Conservation (phyloP, 352 stramenopile genomes). For the Hyaloperonospora arabidopsidis region DNA sequence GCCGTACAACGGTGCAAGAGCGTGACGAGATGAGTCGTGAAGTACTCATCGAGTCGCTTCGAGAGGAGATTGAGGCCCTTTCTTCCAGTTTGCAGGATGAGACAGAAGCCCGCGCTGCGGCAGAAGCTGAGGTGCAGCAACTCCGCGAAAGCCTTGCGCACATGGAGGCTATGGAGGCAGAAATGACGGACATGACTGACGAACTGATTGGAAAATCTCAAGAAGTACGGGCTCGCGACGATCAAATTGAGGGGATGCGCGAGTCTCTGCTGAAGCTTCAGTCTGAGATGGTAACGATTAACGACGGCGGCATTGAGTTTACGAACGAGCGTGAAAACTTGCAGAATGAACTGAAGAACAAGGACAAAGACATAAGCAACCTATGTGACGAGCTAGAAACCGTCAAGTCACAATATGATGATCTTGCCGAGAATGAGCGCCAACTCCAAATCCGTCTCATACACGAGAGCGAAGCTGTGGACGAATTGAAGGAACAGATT, state of each 20-base stretch:
- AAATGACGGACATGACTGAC: slow-evolving; percentile 72
- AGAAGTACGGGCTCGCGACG: slow-evolving; percentile 51
- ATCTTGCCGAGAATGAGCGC: slow-evolving; percentile 47
- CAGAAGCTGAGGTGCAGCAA: slow-evolving; percentile 54
- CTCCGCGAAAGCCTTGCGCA: slow-evolving; percentile 52
- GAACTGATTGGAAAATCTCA: slow-evolving; percentile 72
- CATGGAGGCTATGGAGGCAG: slow-evolving; percentile 62
- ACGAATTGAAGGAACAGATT: slow-evolving; percentile 42
- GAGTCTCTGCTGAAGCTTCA: slow-evolving; percentile 40
- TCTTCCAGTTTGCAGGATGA: slow-evolving; percentile 57
- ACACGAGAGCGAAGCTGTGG: slow-evolving; percentile 32
- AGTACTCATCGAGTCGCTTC: slow-evolving; percentile 57
- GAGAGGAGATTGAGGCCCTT: slow-evolving; percentile 59
- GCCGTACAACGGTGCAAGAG: slow-evolving; percentile 50
- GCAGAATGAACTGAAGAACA: slow-evolving; percentile 29
- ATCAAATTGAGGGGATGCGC: slow-evolving; percentile 52
- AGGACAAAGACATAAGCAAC: slow-evolving; percentile 23
- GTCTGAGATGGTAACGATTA: slow-evolving; percentile 36
- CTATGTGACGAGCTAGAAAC: slow-evolving; percentile 34
- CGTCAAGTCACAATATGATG: slow-evolving; percentile 41
- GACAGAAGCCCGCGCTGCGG: slow-evolving; percentile 39
- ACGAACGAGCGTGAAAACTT: slow-evolving; percentile 33
- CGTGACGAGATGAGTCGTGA: slow-evolving; percentile 54
- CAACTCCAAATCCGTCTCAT: slow-evolving; percentile 34
- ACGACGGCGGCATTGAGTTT: slow-evolving; percentile 45